Evolutionary conservation across 176 grass and related monocot species (phyloP).

Genomic region (Ananas comosus): DNA sequence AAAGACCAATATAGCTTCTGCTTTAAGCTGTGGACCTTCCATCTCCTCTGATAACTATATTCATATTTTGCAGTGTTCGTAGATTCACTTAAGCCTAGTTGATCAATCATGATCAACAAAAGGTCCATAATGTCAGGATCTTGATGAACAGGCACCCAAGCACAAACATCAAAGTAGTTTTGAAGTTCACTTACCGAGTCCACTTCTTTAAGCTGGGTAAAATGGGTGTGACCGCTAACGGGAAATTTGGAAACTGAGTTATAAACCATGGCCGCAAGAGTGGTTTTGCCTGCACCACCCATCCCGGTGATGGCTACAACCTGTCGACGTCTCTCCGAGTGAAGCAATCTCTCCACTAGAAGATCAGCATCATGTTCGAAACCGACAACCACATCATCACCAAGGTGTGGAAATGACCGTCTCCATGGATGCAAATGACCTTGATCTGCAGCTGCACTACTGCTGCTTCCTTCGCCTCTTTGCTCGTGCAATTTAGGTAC

Average conservation of each 20-base stretch:
- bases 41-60: not conserved
- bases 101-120: not conserved
- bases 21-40: not conserved
- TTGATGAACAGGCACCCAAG: not conserved
- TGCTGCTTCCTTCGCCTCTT: too few relatives aligned
- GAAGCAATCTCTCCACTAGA: not conserved
- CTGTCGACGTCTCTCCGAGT: too few relatives aligned
- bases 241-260: not conserved
- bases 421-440: not conserved
- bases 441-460: not conserved
- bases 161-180: not conserved
- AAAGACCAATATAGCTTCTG: not conserved
- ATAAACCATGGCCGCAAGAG: not conserved
- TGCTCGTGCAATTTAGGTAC: not conserved
- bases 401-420: not conserved
- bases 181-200: not conserved
- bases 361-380: not conserved
- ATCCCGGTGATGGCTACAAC: constrained; percentile 1
- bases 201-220: not conserved
- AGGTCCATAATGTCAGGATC: not conserved
- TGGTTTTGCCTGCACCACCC: not conserved
- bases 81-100: not conserved
- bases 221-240: not conserved
- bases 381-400: not conserved
- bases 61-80: not conserved